A percentile compares a stretch with the other conserved stretches of the same genome.
These are phyloP conservation scores for Paxillus ammoniavirescens DNA, from an alignment of 768 basidiomycete genomes.

Conservation along the genomic window DNA sequence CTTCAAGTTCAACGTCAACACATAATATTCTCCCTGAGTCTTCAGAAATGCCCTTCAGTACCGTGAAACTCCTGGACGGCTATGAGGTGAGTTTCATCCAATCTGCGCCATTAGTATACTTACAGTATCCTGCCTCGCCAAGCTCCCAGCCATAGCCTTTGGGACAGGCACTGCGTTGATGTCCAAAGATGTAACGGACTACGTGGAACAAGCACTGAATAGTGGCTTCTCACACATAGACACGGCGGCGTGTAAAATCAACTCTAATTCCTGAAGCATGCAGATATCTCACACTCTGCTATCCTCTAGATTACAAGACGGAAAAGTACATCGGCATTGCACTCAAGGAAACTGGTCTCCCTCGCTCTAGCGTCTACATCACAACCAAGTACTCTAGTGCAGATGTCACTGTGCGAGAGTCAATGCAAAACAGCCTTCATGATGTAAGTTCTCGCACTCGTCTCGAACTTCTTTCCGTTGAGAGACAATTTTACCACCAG, in stretches of 20 bases:
- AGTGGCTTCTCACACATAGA: constrained; percentile 63
- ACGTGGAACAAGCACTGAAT: constrained; percentile 57
- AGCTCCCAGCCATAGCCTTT: constrained; percentile 65
- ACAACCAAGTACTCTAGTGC: constrained; percentile 51
- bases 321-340: constrained; percentile 38
- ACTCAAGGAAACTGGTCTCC: constrained; percentile 46
- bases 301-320: constrained; percentile 24
- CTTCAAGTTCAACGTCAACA: no score
- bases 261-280: constrained; percentile 11
- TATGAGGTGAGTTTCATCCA: constrained; percentile 28
- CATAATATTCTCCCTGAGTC: not conserved
- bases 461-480: not conserved
- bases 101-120: no score
- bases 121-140: not conserved
- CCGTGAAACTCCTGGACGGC: constrained; percentile 41
- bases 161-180: constrained; percentile 49
- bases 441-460: constrained; percentile 27
- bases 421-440: constrained; percentile 45
- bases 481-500: constrained; percentile 31
- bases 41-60: constrained; percentile 38
- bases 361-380: constrained; percentile 47
- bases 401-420: constrained; percentile 34
- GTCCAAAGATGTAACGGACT: constrained; percentile 48
- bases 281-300: not conserved
- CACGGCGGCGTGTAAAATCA: constrained; percentile 50